Evolutionary conservation across 441 rosid genomes (phyloP), one percentile per base, ranked within the genome.

Genomic region (Adansonia rubrostipa): DNA sequence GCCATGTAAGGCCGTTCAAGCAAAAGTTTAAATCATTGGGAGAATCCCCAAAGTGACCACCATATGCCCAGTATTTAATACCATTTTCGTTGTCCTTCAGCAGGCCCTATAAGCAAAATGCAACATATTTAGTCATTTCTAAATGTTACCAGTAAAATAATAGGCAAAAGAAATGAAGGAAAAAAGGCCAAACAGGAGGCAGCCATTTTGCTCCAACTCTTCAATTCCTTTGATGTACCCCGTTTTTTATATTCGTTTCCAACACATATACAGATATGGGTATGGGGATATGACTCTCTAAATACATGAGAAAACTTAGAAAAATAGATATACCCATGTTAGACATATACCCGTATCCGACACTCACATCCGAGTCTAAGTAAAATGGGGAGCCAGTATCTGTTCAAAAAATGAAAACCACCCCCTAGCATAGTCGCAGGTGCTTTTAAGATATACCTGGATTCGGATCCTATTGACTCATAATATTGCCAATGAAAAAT

Each of bases 1-100:
- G 99, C 99, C 99, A 96, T 56, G 73, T 80, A 84, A 96, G 83
- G 73, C 99, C 99, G 75, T 94, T 88, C 85, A 96, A 83, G 86
- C 99, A 94, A 83, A 94, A 96, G 86, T 96, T 96, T 84, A 88
- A 84, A 87, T 96, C 99, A 86, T 96, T 96, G 71, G 98, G 98
- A 60, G 82, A 78, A 79, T 96, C 99, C 82, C 98, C 99, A 84
- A 92, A 96, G 88, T 94, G 95, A 65, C 99, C 99, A 80, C 99
- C 99, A 92, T 96, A 96, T 10, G 98, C 99, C 99, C 99, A 96
- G 82, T 75, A 90, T 80, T 94, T 94, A 67, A 67, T 76, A 66
- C 98, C 98, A 85, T 87, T 90, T 64, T 81, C 82, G 70, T 86
- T 80, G 63, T 92, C 90, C 87, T 94, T 96, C 81, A 96, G 65